Evolutionary conservation across 306 rosid genomes (phyloP), one percentile per base, ranked within the genome.

Genomic region (Carpinus viminea): DNA sequence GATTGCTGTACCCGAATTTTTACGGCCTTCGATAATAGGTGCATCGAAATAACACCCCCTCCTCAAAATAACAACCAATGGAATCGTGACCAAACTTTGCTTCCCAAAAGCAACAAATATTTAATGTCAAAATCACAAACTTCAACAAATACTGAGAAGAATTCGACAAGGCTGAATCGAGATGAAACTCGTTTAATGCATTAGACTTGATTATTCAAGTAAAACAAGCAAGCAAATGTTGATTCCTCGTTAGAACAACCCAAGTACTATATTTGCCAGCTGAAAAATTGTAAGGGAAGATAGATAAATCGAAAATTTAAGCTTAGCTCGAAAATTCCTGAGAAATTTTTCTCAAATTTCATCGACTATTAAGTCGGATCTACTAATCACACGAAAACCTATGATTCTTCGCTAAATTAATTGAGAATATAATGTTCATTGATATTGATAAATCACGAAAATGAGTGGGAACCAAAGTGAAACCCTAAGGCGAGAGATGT

Each of bases 401-500:
- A 57, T 5, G 24, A 18, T 18, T 7, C 45, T 64, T 54, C 21
- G 48, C 12, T 36, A 31, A 5, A 43, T 26, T 16, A 64, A 12
- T 21, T 15, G 12, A 46, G 6, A 20, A 74, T n/a, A 4, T 1
- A 10, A 8, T 12, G 11, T 7, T 12, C 50, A n/a, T 13, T 13
- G 4, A 34, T 4, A 56, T 57, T 13, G 18, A 45, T 0, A 34
- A 9, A 66, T n/a, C 72, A 57, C 31, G 28, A 20, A 31, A 61
- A 52, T 34, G 5, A 54, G 51, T 15, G 20, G 10, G 13, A 59
- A 34, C 24, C 71, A 13, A 64, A 52, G 34, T 41, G 65, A 73
- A 82, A 68, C 79, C 78, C 76, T 77, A 34, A 52, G 34, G 54
- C 56, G 13, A 20, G 36, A 31, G 61, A 83, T 18, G 46, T 1